Base-by-base conservation (phyloP, 2,329 filamentous ascomycete genomes). In the Clarireedia homoeocarpa region DNA sequence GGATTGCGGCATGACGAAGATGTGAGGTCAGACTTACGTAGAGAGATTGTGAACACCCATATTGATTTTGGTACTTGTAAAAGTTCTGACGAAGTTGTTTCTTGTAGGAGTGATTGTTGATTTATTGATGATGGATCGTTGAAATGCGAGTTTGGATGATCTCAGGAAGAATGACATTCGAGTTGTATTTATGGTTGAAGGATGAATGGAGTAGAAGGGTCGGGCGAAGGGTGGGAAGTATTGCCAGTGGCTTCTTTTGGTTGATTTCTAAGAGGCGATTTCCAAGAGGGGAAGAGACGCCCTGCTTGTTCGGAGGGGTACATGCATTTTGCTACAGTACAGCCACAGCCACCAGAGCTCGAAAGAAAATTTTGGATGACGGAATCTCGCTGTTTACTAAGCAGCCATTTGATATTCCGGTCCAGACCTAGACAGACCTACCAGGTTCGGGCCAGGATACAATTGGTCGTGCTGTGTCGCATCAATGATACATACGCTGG, bases 21-120 rank as follows among this genome's bases (percentile, higher is more conserved):
- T 5, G 7, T n/a, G 20, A 20, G 20, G 20, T 44, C 12, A 17
- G 23, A 63, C 70, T 65, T 62, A 75, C 74, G 58, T 71, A 52
- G 67, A 62, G 50, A 77, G 64, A 56, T 75, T 69, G 63, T 75
- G 72, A 56, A 80, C 77, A 62, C 69, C 73, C 67, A 76, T 71
- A 55, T 46, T 46, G 42, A 46, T 23, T 46, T 10, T 46, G 4
- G 42, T 46, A 24, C 3, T 46, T 9, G 20, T 23, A 23, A 46
- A 46, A 23, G 20, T 23, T 7, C 42, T 46, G 2, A 34, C 3
- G 4, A 34, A 34, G 9, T 12, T 34, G 9, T 34, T 34, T 34
- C 30, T 12, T 9, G 30, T 34, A 34, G 30, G 42, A 42, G 39
- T 20, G 2, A 5, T 17, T 5, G 9, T 20, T 15, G 42, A 46